Base-by-base conservation (phyloP, 495 filamentous ascomycete species). In the Aspergillus sclerotiicarbonarius region DNA sequence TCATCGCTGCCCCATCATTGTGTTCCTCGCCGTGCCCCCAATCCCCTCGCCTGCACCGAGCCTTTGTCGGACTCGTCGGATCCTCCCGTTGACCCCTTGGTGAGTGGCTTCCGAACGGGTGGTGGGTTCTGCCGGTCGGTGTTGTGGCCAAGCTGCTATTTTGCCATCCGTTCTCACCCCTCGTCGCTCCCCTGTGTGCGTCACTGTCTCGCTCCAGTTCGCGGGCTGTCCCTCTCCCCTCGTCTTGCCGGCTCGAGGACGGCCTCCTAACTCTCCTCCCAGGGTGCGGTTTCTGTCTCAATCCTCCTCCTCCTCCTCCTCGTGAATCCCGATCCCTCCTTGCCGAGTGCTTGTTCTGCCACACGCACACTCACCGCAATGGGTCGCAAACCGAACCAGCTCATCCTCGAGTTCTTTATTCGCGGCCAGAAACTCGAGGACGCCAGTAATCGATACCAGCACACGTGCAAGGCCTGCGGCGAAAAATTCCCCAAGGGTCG, bases 401-500 rank as follows among this genome's bases (percentile, higher is more conserved):
- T 96, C 55, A 90, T 96, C 66, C 76, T 89, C 62, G 85, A 90
- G 76, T 90, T 87, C 76, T 96, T 94, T 72, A 86, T 87, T 67
- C 83, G 91, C 54, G 91, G 91, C 8, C 80, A 82, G 13, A 94
- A 93, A 72, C 77, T 93, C 63, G 85, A 87, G 63, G 90, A 94
- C 67, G 84, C 87, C 56, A 90, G 87, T 76, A 96, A 96, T 70
- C 84, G 91, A 45, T 96, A 96, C 64, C 85, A 89, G 62, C 88
- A 93, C 68, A 91, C 87, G 4, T 96, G 90, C 82, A 91, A 90
- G 75, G 78, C 84, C 41, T 96, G 91, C 64, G 89, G 90, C 48
- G 89, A 93, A 64, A 83, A 85, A 62, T 93, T 93, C 58, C 89
- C 89, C 45, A 92, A 92, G 63, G 91, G 91, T 61, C 83, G 91